Evolutionary conservation across 371 early-diverging fungal genomes (phyloP), one percentile per base, ranked within the genome.

Genomic region (Mortierella sp.): DNA sequence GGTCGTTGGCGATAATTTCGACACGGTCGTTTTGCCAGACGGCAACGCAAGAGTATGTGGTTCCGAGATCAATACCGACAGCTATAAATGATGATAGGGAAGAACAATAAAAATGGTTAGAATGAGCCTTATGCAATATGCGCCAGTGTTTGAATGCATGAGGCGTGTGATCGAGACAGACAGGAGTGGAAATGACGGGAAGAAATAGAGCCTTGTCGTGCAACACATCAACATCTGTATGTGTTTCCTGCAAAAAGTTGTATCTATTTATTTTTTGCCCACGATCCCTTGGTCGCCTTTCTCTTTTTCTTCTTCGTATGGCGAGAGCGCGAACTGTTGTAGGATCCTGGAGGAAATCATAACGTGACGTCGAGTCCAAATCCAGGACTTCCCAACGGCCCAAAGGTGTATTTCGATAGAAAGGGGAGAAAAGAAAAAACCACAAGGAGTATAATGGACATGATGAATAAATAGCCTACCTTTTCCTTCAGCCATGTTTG

Each of bases 21-120:
- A 96, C 97, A 75, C 95, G 95, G 86, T 97, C 98, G 87, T 97
- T 96, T 87, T 95, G 95, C 93, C 95, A 97, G 57, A 97, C 97
- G 83, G 95, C 98, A 75, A 99, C 97, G 88, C 99, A 99, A 62
- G 97, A 97, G 94, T 99, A 99, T 83, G 99, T 99, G 83, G 99
- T 99, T 86, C 99, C 99, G 85, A 99, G 92, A 93, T 99, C 98
- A 85, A 95, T 95, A 88, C 95, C 95, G 87, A 95, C 88, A 83
- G 86, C 72, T 75, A 78, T 10, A 12, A 22, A 43, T 6, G 47
- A 45, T 9, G 20, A n/a, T 20, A 52, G 22, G 3, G 24, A 26
- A 60, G 32, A 37, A 43, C 10, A 58, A 64, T 10, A 37, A 26
- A 70, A 1, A 32, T 26, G 62, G 28, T 58, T 51, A 70, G 58